Conservation (phyloP, 179 eudicot species). For the Beta corolliflora region DNA sequence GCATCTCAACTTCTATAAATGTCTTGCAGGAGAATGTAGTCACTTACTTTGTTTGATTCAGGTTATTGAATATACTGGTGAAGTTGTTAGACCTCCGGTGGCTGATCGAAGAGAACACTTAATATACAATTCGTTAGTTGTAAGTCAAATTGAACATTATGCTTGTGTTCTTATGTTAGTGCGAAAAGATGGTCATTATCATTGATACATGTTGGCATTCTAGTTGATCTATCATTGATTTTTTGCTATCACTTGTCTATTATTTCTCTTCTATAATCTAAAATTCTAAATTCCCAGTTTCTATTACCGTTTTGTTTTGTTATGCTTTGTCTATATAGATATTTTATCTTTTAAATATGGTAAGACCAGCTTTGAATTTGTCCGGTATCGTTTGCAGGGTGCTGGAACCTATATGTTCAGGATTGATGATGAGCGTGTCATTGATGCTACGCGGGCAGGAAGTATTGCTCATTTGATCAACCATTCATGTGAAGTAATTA, state of each 20-base stretch:
- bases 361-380: constrained; percentile 11
- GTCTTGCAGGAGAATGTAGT: constrained; percentile 8
- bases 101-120: constrained; percentile 92
- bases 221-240: background rate
- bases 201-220: background rate
- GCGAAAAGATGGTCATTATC: background rate
- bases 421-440: constrained; percentile 88
- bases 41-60: constrained; percentile 26
- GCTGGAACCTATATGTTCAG: constrained; percentile 99
- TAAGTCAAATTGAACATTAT: constrained; percentile 35
- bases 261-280: background rate
- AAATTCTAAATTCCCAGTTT: background rate
- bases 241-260: background rate
- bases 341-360: background rate
- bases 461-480: constrained; percentile 98
- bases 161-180: background rate
- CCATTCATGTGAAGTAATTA: constrained; percentile 93
- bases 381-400: constrained; percentile 57
- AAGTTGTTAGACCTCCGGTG: constrained; percentile 81
- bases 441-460: constrained; percentile 98
- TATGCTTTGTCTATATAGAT: constrained; percentile 2
- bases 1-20: background rate
- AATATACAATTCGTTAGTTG: constrained; percentile 92
- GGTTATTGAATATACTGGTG: constrained; percentile 96
- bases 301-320: background rate